Evolutionary conservation across 78 protist species (phyloP), one percentile per base, ranked within the genome.

Genomic region (Dictyostelium citrinum): DNA sequence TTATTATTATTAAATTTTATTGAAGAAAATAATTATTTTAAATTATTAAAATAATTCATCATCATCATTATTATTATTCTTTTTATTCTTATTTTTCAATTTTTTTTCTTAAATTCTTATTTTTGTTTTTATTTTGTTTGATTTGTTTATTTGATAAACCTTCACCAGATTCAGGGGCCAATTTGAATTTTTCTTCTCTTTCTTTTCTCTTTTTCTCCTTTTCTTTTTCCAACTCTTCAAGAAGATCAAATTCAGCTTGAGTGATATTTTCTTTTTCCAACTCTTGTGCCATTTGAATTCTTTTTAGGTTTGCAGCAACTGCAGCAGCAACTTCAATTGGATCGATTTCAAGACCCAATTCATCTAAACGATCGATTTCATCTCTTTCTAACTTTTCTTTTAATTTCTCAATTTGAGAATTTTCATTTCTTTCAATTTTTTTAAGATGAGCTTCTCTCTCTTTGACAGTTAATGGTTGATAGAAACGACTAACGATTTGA

Each of bases 131-230:
- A 70, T 70, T 70, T 70, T 70, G 77, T 70, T 70, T 70, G 37
- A 70, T 70, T 70, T 70, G 77, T 70, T 70, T 70, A 70, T 76
- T 45, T 76, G 82, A 37, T 76, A 76, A 45, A 76, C 61, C 60
- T n/a, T 76, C 68, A 76, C 82, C 82, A 24, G 58, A 58, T 24
- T 8, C 29, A 0, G 82, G 82, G 0, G 16, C 51, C 12, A 76
- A 45, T 45, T 76, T 76, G 20, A 37, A 37, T 45, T 5, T 45
- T 16, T 70, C 77, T 33, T 70, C 46, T 33, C 7, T 70, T 70
- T 70, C 43, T 70, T 70, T 27, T 33, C 43, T 70, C 22, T 33
- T 70, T 33, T 7, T 70, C 33, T 70, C 77, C 5, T 33, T 33
- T 70, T 70, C 77, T 16, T 7, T 27, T 11, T 70, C 77, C 7